Conservation (phyloP, 768 basidiomycete genomes). For the Leccinellum luteum region DNA sequence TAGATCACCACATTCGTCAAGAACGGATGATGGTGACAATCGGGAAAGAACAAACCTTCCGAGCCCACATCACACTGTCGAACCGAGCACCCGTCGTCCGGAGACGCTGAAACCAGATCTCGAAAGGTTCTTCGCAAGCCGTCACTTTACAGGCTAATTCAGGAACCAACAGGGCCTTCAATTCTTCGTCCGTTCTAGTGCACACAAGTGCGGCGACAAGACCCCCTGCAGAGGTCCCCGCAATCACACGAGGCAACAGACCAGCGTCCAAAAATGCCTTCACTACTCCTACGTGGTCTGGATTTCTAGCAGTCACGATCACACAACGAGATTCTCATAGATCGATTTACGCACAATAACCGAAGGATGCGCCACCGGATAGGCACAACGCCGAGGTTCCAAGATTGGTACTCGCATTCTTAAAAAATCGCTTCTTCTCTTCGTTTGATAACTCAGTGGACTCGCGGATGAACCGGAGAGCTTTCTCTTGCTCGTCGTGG, state of each 20-base stretch:
- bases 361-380: conserved; percentile 94
- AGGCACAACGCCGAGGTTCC: conserved; percentile 92
- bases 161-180: conserved; percentile 74
- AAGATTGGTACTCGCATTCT: conserved; percentile 82
- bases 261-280: conserved; percentile 88
- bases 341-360: conserved; percentile 66
- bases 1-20: conserved; percentile 24
- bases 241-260: conserved; percentile 86
- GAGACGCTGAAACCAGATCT: conserved; percentile 68
- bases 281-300: conserved; percentile 88
- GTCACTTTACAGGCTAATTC: conserved; percentile 81
- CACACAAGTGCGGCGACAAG: conserved; percentile 75
- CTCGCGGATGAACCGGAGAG: conserved; percentile 74
- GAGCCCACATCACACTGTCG: conserved; percentile 85
- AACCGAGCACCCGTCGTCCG: conserved; percentile 93
- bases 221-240: conserved; percentile 93
- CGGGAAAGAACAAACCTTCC: conserved; percentile 55
- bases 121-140: conserved; percentile 75
- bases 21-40: not conserved
- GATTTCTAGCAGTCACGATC: not conserved
- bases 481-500: conserved; percentile 71
- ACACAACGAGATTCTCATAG: not conserved
- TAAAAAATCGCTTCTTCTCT: conserved; percentile 92
- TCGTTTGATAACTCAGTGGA: conserved; percentile 72
- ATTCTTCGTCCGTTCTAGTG: conserved; percentile 85